Conservation (phyloP, 2,329 filamentous ascomycete genomes). For the Verticillium longisporum region DNA sequence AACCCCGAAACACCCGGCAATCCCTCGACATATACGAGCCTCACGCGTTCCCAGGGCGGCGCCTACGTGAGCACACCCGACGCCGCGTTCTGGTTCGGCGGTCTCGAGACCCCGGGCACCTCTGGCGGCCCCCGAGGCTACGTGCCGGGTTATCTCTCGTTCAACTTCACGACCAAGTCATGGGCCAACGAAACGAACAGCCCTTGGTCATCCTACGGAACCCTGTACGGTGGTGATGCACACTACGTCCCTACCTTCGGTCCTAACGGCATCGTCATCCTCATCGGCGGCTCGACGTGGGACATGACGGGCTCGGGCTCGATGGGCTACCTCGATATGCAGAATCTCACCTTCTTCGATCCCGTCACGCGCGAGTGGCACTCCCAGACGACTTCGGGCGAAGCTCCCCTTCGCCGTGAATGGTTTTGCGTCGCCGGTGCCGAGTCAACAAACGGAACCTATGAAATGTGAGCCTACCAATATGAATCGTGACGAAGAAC, state of each 20-base stretch:
- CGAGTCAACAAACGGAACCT: slow-evolving; percentile 22
- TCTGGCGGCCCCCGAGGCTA: slow-evolving; percentile 11
- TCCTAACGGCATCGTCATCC: slow-evolving; percentile 22
- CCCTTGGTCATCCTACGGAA: slow-evolving; percentile 15
- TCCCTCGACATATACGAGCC: slow-evolving; percentile 23
- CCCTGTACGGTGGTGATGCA: slow-evolving; percentile 20
- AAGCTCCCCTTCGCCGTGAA: slow-evolving; percentile 17
- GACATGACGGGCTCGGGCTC: background rate
- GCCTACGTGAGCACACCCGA: slow-evolving; percentile 17
- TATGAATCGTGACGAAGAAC: too few species aligned
- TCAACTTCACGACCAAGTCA: slow-evolving; percentile 19
- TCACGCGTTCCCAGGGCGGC: slow-evolving; percentile 22
- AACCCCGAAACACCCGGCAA: slow-evolving; percentile 16
- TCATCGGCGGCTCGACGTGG: slow-evolving; percentile 21
- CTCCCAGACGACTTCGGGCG: slow-evolving; percentile 23
- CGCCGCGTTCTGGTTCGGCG: slow-evolving; percentile 24
- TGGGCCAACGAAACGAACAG: slow-evolving; percentile 22
- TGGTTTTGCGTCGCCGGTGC: slow-evolving; percentile 26
- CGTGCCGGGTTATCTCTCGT: slow-evolving; percentile 22
- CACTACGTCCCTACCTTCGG: slow-evolving; percentile 24
- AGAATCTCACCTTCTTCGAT: slow-evolving; percentile 24
- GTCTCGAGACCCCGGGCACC: slow-evolving; percentile 15
- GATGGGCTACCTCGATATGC: slow-evolving; percentile 15
- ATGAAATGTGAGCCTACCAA: slow-evolving; percentile 23
- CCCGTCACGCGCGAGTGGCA: slow-evolving; percentile 24